These are phyloP conservation scores for Blastobotrys serpentis DNA, from an alignment of 1,139 yeast species.

Conservation along the genomic window DNA sequence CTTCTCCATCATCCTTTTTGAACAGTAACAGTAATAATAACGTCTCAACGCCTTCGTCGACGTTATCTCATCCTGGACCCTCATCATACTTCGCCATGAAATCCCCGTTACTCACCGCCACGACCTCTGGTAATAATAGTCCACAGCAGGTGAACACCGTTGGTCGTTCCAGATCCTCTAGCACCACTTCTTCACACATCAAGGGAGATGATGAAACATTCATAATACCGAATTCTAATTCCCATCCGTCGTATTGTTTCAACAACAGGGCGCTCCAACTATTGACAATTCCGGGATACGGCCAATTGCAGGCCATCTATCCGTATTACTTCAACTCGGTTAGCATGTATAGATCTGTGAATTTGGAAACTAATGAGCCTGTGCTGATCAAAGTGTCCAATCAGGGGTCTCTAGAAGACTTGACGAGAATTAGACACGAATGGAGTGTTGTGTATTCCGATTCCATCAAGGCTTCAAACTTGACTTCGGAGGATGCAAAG, in stretches of 20 bases:
- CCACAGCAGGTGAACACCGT: neutral
- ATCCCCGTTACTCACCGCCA: constrained; percentile 6
- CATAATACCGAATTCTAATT: constrained; percentile 3
- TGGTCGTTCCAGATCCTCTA: neutral
- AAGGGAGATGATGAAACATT: constrained; percentile 1
- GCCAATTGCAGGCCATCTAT: constrained; percentile 27
- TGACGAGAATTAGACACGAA: constrained; percentile 33
- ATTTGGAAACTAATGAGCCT: constrained; percentile 23
- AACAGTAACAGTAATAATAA: neutral
- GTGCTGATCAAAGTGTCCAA: constrained; percentile 30
- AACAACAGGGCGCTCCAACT: neutral
- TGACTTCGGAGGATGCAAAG: constrained; percentile 10
- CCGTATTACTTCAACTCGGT: constrained; percentile 30
- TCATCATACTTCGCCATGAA: constrained; percentile 7
- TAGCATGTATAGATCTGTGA: constrained; percentile 30
- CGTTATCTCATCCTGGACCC: constrained; percentile 2
- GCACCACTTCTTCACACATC: constrained; percentile 1
- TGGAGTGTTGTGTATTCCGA: constrained; percentile 32
- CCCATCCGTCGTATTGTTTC: constrained; percentile 5
- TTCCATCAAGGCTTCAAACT: constrained; percentile 14
- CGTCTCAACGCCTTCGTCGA: neutral
- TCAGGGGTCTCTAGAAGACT: constrained; percentile 31
- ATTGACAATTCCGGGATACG: constrained; percentile 27
- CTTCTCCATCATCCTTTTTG: neutral
- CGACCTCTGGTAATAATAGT: constrained; percentile 6